phyloP scores from a whole-genome alignment of 139 green algal genomes.

The Auxenochlorella pyrenoidosa region DNA sequence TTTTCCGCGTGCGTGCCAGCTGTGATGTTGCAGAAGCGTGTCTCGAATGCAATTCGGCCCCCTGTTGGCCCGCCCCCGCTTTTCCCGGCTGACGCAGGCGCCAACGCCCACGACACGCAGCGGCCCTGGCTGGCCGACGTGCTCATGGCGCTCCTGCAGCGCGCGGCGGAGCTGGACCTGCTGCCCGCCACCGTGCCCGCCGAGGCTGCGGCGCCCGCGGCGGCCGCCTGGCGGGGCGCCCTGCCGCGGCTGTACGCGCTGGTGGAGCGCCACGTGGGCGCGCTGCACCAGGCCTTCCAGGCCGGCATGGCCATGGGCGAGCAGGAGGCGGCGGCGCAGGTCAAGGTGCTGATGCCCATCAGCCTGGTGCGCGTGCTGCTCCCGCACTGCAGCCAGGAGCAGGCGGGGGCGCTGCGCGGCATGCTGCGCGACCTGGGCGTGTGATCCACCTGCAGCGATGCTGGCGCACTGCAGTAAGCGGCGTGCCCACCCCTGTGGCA shows the following conservation, averaged over 20 bases:
- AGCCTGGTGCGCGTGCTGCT: constrained; percentile 47
- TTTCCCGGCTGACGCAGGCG: neutral
- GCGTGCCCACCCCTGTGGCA: neutral
- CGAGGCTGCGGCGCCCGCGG: constrained; percentile 4
- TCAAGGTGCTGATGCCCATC: constrained; percentile 44
- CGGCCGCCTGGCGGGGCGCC: constrained; percentile 32
- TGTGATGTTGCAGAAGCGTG: neutral
- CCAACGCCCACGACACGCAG: neutral
- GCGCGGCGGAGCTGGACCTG: constrained; percentile 64
- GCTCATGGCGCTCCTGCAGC: constrained; percentile 65
- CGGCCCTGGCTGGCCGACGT: constrained; percentile 63
- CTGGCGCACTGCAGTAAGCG: neutral
- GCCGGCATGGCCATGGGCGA: constrained; percentile 23
- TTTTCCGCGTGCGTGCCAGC: neutral
- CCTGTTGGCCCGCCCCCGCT: neutral
- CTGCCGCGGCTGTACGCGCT: constrained; percentile 43
- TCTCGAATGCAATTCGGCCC: too few species aligned
- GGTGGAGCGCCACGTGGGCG: constrained; percentile 46
- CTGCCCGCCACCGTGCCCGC: constrained; percentile 2
- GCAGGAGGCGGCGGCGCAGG: constrained; percentile 31
- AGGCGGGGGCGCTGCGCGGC: constrained; percentile 38
- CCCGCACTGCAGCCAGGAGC: constrained; percentile 40
- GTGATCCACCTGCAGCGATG: neutral
- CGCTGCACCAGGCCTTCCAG: constrained; percentile 40
- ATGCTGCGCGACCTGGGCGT: constrained; percentile 48